Evolutionary conservation across 129 eudicot genomes (phyloP).

Genomic region (Heracleum sosnowskyi): DNA sequence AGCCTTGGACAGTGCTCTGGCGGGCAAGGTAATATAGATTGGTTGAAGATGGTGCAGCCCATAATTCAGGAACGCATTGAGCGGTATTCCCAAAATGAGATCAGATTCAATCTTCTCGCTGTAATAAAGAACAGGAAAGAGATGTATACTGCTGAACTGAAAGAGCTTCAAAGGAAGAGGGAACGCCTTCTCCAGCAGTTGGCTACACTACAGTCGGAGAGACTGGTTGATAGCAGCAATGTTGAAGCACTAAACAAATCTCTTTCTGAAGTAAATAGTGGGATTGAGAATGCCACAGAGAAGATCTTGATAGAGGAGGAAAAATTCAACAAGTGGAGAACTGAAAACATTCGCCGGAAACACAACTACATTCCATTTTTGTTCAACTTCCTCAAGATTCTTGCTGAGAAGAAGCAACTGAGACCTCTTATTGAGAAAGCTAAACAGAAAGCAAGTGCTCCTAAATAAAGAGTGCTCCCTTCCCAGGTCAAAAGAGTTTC

Average conservation of each 20-base stretch:
- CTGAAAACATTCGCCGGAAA: conserved; percentile 77
- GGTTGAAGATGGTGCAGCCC: conserved; percentile 76
- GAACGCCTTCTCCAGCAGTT: conserved; percentile 73
- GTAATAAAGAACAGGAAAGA: conserved; percentile 87
- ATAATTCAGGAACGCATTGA: conserved; percentile 91
- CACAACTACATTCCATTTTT: conserved; percentile 91
- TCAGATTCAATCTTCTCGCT: conserved; percentile 81
- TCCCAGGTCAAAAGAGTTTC: background rate
- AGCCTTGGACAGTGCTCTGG: conserved; percentile 83
- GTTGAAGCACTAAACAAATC: conserved; percentile 54
- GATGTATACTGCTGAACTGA: conserved; percentile 76
- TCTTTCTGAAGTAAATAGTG: conserved; percentile 64
- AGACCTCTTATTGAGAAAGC: conserved; percentile 95
- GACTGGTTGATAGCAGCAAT: conserved; percentile 42
- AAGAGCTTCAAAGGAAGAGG: conserved; percentile 79
- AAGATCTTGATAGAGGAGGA: conserved; percentile 94
- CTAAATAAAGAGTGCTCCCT: conserved; percentile 16
- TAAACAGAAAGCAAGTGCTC: conserved; percentile 62
- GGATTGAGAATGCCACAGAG: conserved; percentile 84
- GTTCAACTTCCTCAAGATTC: conserved; percentile 89
- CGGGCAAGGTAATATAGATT: conserved; percentile 68
- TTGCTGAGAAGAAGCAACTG: conserved; percentile 98
- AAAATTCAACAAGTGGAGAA: conserved; percentile 91
- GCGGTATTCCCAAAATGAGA: conserved; percentile 75
- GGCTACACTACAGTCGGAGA: conserved; percentile 47